Base-by-base conservation (phyloP, 805 yeast genomes). In the Cyberlindnera amylophila region DNA sequence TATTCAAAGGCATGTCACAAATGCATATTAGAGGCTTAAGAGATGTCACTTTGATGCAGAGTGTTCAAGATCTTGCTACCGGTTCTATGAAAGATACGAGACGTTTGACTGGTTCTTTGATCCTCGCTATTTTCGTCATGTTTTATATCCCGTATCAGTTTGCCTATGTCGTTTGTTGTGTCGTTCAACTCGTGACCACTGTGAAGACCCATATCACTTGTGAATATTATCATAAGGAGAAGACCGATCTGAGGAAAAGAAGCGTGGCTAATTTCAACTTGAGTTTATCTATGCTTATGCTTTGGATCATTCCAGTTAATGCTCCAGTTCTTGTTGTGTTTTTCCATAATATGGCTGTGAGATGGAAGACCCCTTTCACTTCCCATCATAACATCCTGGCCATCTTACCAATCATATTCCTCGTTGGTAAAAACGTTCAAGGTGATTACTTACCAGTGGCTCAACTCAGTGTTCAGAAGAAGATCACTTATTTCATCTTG, bases 341-440 rank as follows among this genome's bases (percentile, higher is more conserved):
- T 70, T 65, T 86, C 27, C 96, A 86, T 55, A 86, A 89, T 55
- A 68, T 88, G 45, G 73, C 84, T 1, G 72, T 87, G 15, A 77
- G 73, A 51, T 86, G 96, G 95, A 75, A 72, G 42, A 85, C 93
- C 0, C 89, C 95, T 14, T 88, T 88, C 56, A 77, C 86, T 6
- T 83, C 96, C 0, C 95, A 88, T 59, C 96, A 90, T 59, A 89
- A 87, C 56, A 67, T 86, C 32, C 61, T 89, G 40, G 84, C 96
- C 0, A 75, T 89, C 18, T 64, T 82, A 12, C 96, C 96, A 0
- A 78, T 85, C 2, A 69, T 88, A 8, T 46, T 81, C 9, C 56
- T 86, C 31, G 74, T 77, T 34, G 82, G 79, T 51, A 63, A 70
- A 36, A 73, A 82, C 54, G 70, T 69, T 24, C 63, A 72, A n/a